Evolutionary conservation across 441 rosid species (phyloP), one percentile per base, ranked within the genome.

Genomic region (Heliophila coronopifolia): DNA sequence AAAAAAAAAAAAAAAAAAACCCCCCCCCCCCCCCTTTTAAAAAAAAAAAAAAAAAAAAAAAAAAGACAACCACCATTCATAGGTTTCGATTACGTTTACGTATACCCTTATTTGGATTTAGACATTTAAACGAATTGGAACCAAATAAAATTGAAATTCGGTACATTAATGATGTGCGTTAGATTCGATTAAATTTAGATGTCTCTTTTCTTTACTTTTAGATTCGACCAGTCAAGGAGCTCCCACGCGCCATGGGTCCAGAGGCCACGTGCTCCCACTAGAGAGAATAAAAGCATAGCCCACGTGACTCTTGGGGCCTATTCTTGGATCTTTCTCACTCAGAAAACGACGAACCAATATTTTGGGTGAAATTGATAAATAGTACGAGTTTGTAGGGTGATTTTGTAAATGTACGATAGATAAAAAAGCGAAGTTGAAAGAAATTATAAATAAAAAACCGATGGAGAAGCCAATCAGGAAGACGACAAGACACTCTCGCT

Each of bases 211-310:
- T n/a, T n/a, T n/a, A n/a, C 52, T 15, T 34, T 8, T 5, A 57
- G 25, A 59, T 60, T 60, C 50, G 65, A 60, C 65, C 50, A 50
- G 3, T 50, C 51, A 51, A 33, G 51, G 51, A 37, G 13, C 9
- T 33, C 9, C 65, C 65, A 59, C 65, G 36, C 51, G 51, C 45
- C 12, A 50, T 5, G 51, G 65, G 58, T 51, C 52, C 44, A 42
- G 15, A 0, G 36, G 38, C 59, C 66, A 51, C 59, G 66, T 61
- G 66, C 40, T 39, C 19, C 59, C 59, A 61, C 54, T 44, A 35
- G 6, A 28, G 54, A 54, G 67, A 61, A 61, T 61, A n/a, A 61
- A 53, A 61, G 54, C 60, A 53, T 52, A 53, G 61, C 67, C 60
- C 67, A 61, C 67, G 61, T 61, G 67, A 61, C n/a, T 31, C 3